Conservation (phyloP, 2,329 filamentous ascomycete species). For the Niveomyces coronatus region DNA sequence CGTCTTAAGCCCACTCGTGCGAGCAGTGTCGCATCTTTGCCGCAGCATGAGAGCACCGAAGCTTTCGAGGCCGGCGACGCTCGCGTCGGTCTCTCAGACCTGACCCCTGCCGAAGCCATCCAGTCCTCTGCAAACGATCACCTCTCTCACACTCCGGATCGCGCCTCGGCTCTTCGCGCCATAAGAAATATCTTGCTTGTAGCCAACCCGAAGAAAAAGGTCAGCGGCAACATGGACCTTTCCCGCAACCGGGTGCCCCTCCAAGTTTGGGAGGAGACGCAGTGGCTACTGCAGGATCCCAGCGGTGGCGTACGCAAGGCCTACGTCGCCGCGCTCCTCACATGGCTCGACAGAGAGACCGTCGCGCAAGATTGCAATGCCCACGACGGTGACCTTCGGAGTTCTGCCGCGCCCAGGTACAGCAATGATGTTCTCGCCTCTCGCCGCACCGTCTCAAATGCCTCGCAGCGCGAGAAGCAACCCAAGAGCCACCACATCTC, state of each 20-base stretch:
- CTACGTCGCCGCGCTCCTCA: slow-evolving; percentile 72
- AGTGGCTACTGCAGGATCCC: slow-evolving; percentile 78
- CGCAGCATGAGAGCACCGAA: slow-evolving; percentile 36
- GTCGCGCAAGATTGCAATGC: slow-evolving; percentile 54
- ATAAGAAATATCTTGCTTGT: slow-evolving; percentile 76
- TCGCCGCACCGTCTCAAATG: slow-evolving; percentile 58
- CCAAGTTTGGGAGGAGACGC: slow-evolving; percentile 89
- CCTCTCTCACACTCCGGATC: slow-evolving; percentile 44
- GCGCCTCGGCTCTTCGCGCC: slow-evolving; percentile 59
- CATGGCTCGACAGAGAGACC: slow-evolving; percentile 79
- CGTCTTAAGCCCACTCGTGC: slow-evolving; percentile 59
- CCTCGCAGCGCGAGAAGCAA: slow-evolving; percentile 50
- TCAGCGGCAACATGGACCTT: slow-evolving; percentile 50
- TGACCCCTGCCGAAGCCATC: slow-evolving; percentile 30
- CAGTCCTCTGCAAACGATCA: slow-evolving; percentile 36
- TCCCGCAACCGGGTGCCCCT: slow-evolving; percentile 67
- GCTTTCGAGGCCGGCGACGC: slow-evolving; percentile 24
- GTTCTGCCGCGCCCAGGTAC: slow-evolving; percentile 33
- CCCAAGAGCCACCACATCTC: slow-evolving; percentile 40
- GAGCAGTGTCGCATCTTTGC: slow-evolving; percentile 32
- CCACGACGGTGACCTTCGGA: slow-evolving; percentile 41
- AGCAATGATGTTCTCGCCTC: slow-evolving; percentile 31
- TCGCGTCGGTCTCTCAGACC: slow-evolving; percentile 16
- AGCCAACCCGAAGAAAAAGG: slow-evolving; percentile 58
- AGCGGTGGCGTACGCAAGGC: slow-evolving; percentile 71